phyloP scores from a whole-genome alignment of 2,329 filamentous ascomycete genomes.

The Aspergillus quadricinctus region DNA sequence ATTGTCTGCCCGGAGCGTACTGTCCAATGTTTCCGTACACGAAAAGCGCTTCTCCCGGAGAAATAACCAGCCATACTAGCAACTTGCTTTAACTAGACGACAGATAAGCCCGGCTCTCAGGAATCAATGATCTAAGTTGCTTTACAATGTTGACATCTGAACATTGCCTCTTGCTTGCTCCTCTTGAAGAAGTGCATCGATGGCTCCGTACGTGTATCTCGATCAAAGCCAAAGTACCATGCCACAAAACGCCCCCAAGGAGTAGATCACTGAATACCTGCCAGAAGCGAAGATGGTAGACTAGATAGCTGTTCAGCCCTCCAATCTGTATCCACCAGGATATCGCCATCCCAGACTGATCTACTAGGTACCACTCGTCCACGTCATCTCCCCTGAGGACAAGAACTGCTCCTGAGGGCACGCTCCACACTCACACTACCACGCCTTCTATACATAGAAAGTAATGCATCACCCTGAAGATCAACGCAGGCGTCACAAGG shows the following conservation, averaged over 20 bases:
- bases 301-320: background rate
- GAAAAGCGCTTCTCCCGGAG: background rate
- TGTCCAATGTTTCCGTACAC: background rate
- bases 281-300: background rate
- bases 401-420: background rate
- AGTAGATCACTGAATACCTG: no score
- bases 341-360: background rate
- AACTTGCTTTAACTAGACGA: background rate
- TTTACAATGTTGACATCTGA: background rate
- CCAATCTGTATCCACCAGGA: background rate
- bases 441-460: background rate
- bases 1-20: background rate
- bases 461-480: background rate
- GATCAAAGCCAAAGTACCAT: background rate
- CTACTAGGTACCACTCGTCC: background rate
- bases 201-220: background rate
- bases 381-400: background rate
- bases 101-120: background rate
- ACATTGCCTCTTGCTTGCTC: background rate
- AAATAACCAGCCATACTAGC: background rate
- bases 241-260: background rate
- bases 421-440: background rate
- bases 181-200: background rate
- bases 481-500: background rate
- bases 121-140: background rate